These are phyloP conservation scores for Botryotinia globosa DNA, from an alignment of 2,329 filamentous ascomycete species.

Conservation along the genomic window DNA sequence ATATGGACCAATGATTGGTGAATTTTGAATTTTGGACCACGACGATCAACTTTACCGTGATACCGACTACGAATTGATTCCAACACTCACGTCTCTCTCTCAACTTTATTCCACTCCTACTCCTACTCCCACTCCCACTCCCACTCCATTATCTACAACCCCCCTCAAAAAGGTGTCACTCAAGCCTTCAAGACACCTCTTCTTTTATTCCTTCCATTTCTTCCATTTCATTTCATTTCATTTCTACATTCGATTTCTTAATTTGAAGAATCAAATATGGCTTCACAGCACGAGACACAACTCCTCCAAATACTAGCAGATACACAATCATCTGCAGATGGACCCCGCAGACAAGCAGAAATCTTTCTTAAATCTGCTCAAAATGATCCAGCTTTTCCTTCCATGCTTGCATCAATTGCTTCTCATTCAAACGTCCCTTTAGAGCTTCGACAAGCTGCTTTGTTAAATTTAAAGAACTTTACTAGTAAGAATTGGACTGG, in stretches of 20 bases:
- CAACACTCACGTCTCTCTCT: background rate
- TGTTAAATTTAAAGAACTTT: slow-evolving; percentile 77
- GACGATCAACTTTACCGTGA: background rate
- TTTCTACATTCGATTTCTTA: background rate
- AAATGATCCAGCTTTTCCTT: slow-evolving; percentile 66
- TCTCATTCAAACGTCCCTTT: slow-evolving; percentile 70
- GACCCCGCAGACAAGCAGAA: slow-evolving; percentile 81
- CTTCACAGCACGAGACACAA: slow-evolving; percentile 78
- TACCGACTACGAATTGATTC: background rate
- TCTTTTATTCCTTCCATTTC: background rate
- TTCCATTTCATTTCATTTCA: background rate
- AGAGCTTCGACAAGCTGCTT: slow-evolving; percentile 76
- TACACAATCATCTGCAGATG: slow-evolving; percentile 75
- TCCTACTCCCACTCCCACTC: background rate
- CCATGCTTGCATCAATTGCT: slow-evolving; percentile 77
- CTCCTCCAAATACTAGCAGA: slow-evolving; percentile 83
- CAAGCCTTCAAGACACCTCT: background rate
- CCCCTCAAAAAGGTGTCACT: background rate
- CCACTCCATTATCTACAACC: background rate
- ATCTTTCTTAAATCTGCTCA: slow-evolving; percentile 45
- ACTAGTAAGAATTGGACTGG: slow-evolving; percentile 82
- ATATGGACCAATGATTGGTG: background rate
- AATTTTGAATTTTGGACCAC: background rate
- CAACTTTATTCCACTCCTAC: background rate
- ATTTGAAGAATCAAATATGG: slow-evolving; percentile 25